A percentile compares a stretch with the other conserved stretches of the same genome.
These are phyloP conservation scores for Graphium sp. DNA, from an alignment of 2,329 filamentous ascomycete species.

Conservation along the genomic window DNA sequence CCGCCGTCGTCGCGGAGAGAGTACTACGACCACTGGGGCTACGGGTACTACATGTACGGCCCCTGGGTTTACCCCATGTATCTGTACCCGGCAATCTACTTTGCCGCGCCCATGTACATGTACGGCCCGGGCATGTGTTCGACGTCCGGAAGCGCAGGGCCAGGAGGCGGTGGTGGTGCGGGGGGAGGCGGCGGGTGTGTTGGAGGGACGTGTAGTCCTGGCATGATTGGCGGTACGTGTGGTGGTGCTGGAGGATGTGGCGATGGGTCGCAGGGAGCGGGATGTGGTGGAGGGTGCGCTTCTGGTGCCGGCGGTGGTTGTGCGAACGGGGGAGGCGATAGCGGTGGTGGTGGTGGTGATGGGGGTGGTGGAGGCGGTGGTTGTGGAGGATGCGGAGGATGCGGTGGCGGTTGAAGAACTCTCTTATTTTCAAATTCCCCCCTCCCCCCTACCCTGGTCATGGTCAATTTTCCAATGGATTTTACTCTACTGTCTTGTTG, in stretches of 20 bases:
- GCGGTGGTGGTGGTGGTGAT: constrained; percentile 6
- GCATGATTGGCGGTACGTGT: constrained; percentile 24
- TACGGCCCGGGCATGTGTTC: constrained; percentile 3
- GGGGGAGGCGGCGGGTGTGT: constrained; percentile 11
- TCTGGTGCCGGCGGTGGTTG: constrained; percentile 8
- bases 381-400: constrained; percentile 5
- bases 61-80: constrained; percentile 25
- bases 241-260: constrained; percentile 21
- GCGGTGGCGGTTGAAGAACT: constrained; percentile 5
- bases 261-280: constrained; percentile 4
- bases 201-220: constrained; percentile 29
- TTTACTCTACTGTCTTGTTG: too few species aligned
- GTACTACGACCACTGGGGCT: constrained; percentile 38
- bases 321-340: constrained; percentile 6
- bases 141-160: neutral
- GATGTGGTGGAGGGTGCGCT: constrained; percentile 7
- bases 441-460: too few species aligned
- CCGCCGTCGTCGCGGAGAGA: constrained; percentile 28
- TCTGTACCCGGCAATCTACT: constrained; percentile 26
- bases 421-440: too few species aligned
- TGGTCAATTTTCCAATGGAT: too few species aligned
- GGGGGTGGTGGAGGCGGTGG: constrained; percentile 8
- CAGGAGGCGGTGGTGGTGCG: neutral
- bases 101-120: constrained; percentile 15
- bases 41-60: constrained; percentile 28